phyloP scores from a whole-genome alignment of 2,329 filamentous ascomycete species.

The Monosporascus cannonballus region DNA sequence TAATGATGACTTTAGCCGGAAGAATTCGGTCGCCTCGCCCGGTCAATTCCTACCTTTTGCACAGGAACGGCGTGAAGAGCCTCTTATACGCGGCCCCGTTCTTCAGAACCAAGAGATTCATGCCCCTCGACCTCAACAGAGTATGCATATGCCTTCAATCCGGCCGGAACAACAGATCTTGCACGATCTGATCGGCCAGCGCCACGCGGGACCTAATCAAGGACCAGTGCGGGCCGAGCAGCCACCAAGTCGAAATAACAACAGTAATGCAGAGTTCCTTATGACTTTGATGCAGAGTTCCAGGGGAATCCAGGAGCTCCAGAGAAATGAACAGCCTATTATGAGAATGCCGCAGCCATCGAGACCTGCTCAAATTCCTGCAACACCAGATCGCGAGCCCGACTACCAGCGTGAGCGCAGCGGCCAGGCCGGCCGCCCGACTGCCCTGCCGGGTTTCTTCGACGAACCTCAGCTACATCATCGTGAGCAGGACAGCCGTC shows the following conservation, averaged over 20 bases:
- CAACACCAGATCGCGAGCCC: slow-evolving; percentile 42
- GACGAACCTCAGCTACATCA: slow-evolving; percentile 46
- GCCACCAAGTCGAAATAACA: slow-evolving; percentile 36
- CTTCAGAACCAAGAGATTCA: slow-evolving; percentile 46
- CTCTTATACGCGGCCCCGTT: slow-evolving; percentile 33
- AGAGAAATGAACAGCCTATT: slow-evolving; percentile 45
- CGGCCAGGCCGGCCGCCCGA: slow-evolving; percentile 19
- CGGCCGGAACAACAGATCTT: slow-evolving; percentile 53
- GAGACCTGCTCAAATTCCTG: slow-evolving; percentile 40
- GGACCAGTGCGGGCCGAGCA: slow-evolving; percentile 40
- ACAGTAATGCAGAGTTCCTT: slow-evolving; percentile 73
- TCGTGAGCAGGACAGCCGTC: slow-evolving; percentile 39
- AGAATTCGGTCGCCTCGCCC: slow-evolving; percentile 38
- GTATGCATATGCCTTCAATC: slow-evolving; percentile 39
- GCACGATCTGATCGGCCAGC: slow-evolving; percentile 54
- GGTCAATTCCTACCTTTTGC: slow-evolving; percentile 43
- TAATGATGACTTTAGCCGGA: slow-evolving; percentile 25
- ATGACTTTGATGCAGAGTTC: slow-evolving; percentile 71
- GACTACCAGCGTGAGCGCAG: slow-evolving; percentile 39
- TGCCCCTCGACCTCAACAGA: slow-evolving; percentile 40
- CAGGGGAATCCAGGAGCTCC: slow-evolving; percentile 42
- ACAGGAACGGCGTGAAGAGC: slow-evolving; percentile 39
- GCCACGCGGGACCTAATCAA: slow-evolving; percentile 49
- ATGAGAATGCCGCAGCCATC: slow-evolving; percentile 49
- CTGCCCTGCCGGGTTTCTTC: slow-evolving; percentile 44